These are phyloP conservation scores for Sporobolomyces roseus DNA, from an alignment of 768 basidiomycete species.

Conservation along the genomic window DNA sequence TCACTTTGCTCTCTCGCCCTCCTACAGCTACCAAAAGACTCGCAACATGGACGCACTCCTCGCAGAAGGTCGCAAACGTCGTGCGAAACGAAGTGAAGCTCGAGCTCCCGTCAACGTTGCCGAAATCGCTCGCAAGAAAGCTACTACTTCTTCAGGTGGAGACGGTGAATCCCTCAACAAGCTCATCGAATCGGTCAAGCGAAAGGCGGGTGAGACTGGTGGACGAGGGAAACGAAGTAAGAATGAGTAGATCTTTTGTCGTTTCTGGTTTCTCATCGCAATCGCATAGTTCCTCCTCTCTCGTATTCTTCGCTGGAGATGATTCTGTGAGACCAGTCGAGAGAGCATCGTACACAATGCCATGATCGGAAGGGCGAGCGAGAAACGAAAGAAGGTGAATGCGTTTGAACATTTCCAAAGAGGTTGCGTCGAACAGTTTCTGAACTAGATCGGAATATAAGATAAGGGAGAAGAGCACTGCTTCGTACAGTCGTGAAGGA, in stretches of 20 bases:
- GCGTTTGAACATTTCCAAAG: too few species aligned
- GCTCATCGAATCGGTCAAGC: conserved; percentile 81
- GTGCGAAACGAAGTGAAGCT: conserved; percentile 42
- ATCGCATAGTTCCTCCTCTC: background rate
- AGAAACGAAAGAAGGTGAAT: background rate
- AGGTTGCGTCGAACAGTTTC: too few species aligned
- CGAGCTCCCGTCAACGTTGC: conserved; percentile 46
- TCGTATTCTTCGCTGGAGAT: background rate
- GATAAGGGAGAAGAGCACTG: too few species aligned
- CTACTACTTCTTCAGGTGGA: conserved; percentile 28
- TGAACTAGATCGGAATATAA: too few species aligned
- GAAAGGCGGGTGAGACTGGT: conserved; percentile 57
- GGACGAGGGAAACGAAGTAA: conserved; percentile 39
- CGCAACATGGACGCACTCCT: conserved; percentile 81
- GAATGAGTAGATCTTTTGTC: conserved; percentile 15
- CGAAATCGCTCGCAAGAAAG: conserved; percentile 11
- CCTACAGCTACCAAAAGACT: conserved; percentile 78
- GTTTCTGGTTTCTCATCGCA: background rate
- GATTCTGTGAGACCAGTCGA: background rate
- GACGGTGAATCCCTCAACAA: conserved; percentile 55
- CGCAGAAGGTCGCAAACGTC: conserved; percentile 71
- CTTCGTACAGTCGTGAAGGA: too few species aligned
- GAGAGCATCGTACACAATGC: too few species aligned
- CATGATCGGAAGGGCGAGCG: background rate
- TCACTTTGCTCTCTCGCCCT: background rate